A percentile compares a stretch with the other conserved stretches of the same genome.
phyloP scores from a whole-genome alignment of 495 filamentous ascomycete species.

The Aspergillus sparsus region DNA sequence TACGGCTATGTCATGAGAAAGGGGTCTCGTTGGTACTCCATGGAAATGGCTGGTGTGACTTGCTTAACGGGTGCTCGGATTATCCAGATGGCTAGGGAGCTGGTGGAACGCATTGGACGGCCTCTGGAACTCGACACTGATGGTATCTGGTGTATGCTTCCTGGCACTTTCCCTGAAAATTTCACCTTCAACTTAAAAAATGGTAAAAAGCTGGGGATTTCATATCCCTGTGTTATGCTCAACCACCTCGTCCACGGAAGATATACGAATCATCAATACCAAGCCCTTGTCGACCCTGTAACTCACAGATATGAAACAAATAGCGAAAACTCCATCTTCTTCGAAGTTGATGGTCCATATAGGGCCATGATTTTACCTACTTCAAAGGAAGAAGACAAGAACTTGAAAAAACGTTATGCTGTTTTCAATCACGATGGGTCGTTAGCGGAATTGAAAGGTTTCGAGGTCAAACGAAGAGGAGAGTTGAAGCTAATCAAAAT shows the following conservation, averaged over 20 bases:
- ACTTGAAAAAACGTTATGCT: constrained; percentile 98
- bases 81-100: constrained; percentile 93
- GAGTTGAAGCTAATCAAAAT: constrained; percentile 99
- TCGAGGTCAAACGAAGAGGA: constrained; percentile 96
- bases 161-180: constrained; percentile 95
- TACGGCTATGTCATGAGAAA: constrained; percentile 99
- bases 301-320: constrained; percentile 90
- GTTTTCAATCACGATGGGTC: constrained; percentile 98
- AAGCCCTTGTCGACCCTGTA: constrained; percentile 75
- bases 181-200: constrained; percentile 91
- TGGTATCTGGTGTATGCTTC: constrained; percentile 99
- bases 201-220: constrained; percentile 92
- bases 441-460: constrained; percentile 96
- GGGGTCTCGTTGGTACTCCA: constrained; percentile 96
- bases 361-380: constrained; percentile 96
- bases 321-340: constrained; percentile 99
- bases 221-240: constrained; percentile 98
- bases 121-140: constrained; percentile 98
- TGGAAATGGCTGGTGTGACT: constrained; percentile 99
- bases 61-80: constrained; percentile 96
- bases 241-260: constrained; percentile 94
- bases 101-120: constrained; percentile 91
- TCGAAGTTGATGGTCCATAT: constrained; percentile 98
- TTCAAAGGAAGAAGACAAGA: constrained; percentile 98
- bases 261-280: constrained; percentile 98